These are phyloP conservation scores for Penicillium sp. DNA, from an alignment of 2,329 filamentous ascomycete genomes.

Conservation along the genomic window DNA sequence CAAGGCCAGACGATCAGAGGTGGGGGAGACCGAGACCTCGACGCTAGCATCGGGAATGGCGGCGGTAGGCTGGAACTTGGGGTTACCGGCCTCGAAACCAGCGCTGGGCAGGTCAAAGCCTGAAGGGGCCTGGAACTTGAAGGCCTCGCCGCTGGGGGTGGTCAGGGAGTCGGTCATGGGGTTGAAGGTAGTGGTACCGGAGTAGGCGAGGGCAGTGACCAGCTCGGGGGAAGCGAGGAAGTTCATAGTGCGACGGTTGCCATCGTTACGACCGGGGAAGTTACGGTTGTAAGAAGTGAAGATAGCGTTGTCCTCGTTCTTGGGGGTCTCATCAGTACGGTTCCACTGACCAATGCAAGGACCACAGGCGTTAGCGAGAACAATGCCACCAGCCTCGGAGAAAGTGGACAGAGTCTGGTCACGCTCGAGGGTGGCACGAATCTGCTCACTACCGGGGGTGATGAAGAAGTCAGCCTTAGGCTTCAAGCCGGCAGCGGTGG, in stretches of 20 bases:
- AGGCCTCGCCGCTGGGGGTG: slow-evolving; percentile 76
- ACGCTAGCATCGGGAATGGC: slow-evolving; percentile 70
- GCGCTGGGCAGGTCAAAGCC: slow-evolving; percentile 63
- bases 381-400: slow-evolving; percentile 92
- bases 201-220: slow-evolving; percentile 93
- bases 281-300: slow-evolving; percentile 98
- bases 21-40: slow-evolving; percentile 76
- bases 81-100: slow-evolving; percentile 80
- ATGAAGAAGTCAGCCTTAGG: slow-evolving; percentile 91
- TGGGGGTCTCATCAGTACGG: slow-evolving; percentile 78
- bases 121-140: slow-evolving; percentile 78
- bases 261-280: slow-evolving; percentile 95
- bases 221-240: slow-evolving; percentile 96
- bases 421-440: slow-evolving; percentile 86
- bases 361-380: slow-evolving; percentile 93
- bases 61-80: slow-evolving; percentile 70
- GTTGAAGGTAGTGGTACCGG: slow-evolving; percentile 92
- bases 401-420: slow-evolving; percentile 94
- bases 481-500: slow-evolving; percentile 89
- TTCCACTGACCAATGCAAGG: slow-evolving; percentile 88
- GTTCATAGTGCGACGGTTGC: slow-evolving; percentile 96
- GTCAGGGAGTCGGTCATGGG: slow-evolving; percentile 83
- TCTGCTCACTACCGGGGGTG: slow-evolving; percentile 95
- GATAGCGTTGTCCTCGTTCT: slow-evolving; percentile 90
- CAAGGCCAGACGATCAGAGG: slow-evolving; percentile 85